Evolutionary conservation across 345 rosid genomes (phyloP).

Genomic region (Brassica cretica): DNA sequence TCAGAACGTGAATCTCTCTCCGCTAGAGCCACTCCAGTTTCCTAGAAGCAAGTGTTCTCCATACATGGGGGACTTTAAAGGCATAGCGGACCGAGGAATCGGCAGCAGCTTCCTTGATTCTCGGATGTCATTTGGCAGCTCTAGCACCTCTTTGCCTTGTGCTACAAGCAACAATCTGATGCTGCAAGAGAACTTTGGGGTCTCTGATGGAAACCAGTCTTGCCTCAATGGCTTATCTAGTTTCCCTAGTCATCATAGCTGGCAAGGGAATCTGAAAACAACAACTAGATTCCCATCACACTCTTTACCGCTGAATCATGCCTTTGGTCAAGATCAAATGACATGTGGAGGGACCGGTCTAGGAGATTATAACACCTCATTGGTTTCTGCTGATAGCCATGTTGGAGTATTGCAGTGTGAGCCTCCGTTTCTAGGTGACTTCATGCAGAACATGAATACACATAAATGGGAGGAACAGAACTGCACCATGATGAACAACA

Average conservation of each 20-base stretch:
- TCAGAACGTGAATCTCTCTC: constrained; percentile 46
- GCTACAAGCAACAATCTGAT: constrained; percentile 46
- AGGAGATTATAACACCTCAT: constrained; percentile 45
- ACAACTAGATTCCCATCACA: constrained; percentile 52
- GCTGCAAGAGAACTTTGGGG: constrained; percentile 44
- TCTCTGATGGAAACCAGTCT: constrained; percentile 47
- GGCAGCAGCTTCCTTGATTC: constrained; percentile 43
- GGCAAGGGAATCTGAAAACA: constrained; percentile 53
- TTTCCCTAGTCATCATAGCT: constrained; percentile 51
- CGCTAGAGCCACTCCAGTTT: constrained; percentile 51
- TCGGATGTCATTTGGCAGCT: constrained; percentile 42
- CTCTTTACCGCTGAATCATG: constrained; percentile 46
- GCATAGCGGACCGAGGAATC: constrained; percentile 36
- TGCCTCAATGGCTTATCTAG: constrained; percentile 50
- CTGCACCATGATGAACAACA: constrained; percentile 32
- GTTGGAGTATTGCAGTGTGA: constrained; percentile 54
- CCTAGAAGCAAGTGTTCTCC: constrained; percentile 45
- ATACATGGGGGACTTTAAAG: constrained; percentile 50
- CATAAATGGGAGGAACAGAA: constrained; percentile 56
- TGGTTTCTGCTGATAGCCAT: constrained; percentile 43
- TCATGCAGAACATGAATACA: constrained; percentile 44
- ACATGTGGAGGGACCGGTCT: constrained; percentile 37
- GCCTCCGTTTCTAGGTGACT: constrained; percentile 45
- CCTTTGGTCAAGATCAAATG: constrained; percentile 46
- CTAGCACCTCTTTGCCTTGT: constrained; percentile 44